phyloP scores from a whole-genome alignment of 371 early-diverging fungal species.

The Apophysomyces ossiformis region DNA sequence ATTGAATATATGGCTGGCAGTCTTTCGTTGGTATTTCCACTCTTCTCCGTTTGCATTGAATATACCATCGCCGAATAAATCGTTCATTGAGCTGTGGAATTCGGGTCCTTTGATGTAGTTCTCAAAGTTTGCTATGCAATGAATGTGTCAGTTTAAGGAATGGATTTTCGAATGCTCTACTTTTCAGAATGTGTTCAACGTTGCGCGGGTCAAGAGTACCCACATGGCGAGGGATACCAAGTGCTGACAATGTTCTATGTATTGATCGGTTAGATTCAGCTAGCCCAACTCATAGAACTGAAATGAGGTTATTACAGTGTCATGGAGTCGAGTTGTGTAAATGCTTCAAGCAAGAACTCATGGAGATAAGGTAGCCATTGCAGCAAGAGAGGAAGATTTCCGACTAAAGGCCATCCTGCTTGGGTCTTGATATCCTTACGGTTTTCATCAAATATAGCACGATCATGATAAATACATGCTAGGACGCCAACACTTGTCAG shows the following conservation, averaged over 20 bases:
- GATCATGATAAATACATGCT: constrained; percentile 12
- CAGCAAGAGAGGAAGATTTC: constrained; percentile 14
- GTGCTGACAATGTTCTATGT: constrained; percentile 28
- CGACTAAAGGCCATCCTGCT: constrained; percentile 20
- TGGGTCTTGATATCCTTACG: constrained; percentile 12
- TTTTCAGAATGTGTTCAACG: constrained; percentile 43
- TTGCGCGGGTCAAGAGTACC: constrained; percentile 51
- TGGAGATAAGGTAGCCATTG: constrained; percentile 13
- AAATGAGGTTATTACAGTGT: constrained; percentile 26
- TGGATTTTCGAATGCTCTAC: constrained; percentile 12
- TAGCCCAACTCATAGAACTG: not conserved
- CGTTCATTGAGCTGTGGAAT: constrained; percentile 27
- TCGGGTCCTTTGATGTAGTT: constrained; percentile 51
- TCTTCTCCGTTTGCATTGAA: constrained; percentile 71
- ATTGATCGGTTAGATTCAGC: not conserved
- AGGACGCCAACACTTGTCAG: constrained; percentile 10
- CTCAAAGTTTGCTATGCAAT: constrained; percentile 39
- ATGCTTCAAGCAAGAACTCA: constrained; percentile 10
- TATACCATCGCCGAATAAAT: constrained; percentile 57
- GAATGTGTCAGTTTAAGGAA: not conserved
- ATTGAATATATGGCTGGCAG: constrained; percentile 52
- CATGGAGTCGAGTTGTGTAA: constrained; percentile 20
- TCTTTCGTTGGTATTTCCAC: constrained; percentile 39
- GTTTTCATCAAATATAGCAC: constrained; percentile 11
- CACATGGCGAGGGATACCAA: constrained; percentile 37